These are phyloP conservation scores for Geranium brycei DNA, from an alignment of 345 rosid species.

Conservation along the genomic window DNA sequence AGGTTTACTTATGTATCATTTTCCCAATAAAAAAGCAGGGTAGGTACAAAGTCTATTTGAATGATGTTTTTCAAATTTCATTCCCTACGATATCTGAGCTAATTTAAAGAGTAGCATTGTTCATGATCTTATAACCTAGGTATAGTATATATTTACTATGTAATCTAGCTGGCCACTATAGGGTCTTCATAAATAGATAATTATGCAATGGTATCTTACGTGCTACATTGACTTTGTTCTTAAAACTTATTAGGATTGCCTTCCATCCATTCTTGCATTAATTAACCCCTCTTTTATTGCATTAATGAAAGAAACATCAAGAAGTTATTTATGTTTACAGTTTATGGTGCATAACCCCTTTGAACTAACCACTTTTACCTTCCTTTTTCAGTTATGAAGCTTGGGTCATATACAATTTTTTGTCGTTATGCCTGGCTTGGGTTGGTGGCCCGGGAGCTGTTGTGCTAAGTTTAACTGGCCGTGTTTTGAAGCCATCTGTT, in stretches of 20 bases:
- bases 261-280: neutral
- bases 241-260: neutral
- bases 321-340: neutral
- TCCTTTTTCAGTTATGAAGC: conserved; percentile 76
- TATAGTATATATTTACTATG: no score
- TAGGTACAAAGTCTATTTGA: no score
- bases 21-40: no score
- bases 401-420: conserved; percentile 93
- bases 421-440: conserved; percentile 90
- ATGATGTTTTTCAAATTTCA: no score
- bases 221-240: neutral
- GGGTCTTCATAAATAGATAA: no score
- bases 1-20: no score
- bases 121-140: no score
- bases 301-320: neutral
- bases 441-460: conserved; percentile 99
- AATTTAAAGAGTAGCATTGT: no score
- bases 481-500: conserved; percentile 71
- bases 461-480: conserved; percentile 81
- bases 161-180: no score
- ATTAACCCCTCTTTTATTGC: neutral
- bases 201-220: no score
- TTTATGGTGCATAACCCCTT: neutral
- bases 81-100: no score
- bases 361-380: neutral